phyloP scores from a whole-genome alignment of 495 filamentous ascomycete genomes.

The Penicillium subrubescens region DNA sequence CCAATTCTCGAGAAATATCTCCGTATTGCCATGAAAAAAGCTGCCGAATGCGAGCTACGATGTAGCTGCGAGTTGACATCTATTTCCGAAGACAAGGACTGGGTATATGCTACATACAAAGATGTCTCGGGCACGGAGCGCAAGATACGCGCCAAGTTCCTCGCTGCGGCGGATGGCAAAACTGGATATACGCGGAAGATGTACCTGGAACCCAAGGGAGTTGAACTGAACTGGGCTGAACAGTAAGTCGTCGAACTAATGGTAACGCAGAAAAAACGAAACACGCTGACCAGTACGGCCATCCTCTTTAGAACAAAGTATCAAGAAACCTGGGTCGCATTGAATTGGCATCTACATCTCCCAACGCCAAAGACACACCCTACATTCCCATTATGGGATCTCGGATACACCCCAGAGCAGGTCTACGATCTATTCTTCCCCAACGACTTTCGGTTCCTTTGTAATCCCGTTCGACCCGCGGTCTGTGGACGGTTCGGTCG shows the following conservation, averaged over 20 bases:
- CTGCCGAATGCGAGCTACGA: constrained; percentile 34
- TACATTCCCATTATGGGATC: constrained; percentile 50
- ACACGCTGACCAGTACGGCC: too few species aligned
- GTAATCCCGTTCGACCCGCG: constrained; percentile 44
- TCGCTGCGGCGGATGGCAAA: constrained; percentile 56
- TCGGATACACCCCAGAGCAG: constrained; percentile 48
- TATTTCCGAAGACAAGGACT: constrained; percentile 31
- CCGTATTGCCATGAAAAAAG: constrained; percentile 24
- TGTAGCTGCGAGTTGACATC: constrained; percentile 35
- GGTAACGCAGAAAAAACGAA: background rate
- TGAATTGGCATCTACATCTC: constrained; percentile 49
- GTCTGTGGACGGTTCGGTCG: constrained; percentile 54
- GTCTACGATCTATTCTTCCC: constrained; percentile 58
- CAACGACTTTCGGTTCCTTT: constrained; percentile 47
- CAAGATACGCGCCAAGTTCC: constrained; percentile 36
- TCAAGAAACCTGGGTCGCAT: constrained; percentile 54
- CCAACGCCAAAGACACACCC: constrained; percentile 53
- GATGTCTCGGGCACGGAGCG: constrained; percentile 28
- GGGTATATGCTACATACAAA: constrained; percentile 38
- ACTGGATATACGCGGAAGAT: constrained; percentile 51
- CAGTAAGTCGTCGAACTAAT: too few species aligned
- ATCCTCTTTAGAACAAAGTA: constrained; percentile 39
- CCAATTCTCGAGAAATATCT: constrained; percentile 34
- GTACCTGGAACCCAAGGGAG: constrained; percentile 48
- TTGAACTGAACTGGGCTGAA: constrained; percentile 41